A percentile compares a stretch with the other conserved stretches of the same genome.
These are phyloP conservation scores for Trichoderma atroviride DNA, from an alignment of 2,329 filamentous ascomycete species.

Conservation along the genomic window DNA sequence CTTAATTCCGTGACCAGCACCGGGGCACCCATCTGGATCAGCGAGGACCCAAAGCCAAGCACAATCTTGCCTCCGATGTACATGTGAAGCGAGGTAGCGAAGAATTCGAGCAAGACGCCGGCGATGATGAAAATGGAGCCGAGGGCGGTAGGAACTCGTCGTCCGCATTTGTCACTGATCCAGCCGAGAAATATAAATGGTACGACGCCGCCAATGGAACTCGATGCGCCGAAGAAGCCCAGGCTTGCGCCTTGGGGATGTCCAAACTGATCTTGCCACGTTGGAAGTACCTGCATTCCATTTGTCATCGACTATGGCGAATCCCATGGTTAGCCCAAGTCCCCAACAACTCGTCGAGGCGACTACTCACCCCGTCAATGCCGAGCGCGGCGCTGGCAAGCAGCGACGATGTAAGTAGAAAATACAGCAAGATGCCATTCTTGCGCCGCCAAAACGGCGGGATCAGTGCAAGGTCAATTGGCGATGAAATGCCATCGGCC, in stretches of 20 bases:
- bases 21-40: slow-evolving; percentile 47
- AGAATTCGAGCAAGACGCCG: slow-evolving; percentile 43
- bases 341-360: not conserved
- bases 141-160: slow-evolving; percentile 40
- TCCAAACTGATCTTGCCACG: slow-evolving; percentile 44
- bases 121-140: slow-evolving; percentile 46
- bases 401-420: slow-evolving; percentile 47
- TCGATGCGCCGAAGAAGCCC: slow-evolving; percentile 45
- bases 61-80: slow-evolving; percentile 45
- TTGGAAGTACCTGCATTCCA: slow-evolving; percentile 43
- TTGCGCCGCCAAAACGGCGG: slow-evolving; percentile 43
- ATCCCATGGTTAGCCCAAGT: not conserved
- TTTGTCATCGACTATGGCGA: slow-evolving; percentile 43
- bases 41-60: slow-evolving; percentile 41
- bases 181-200: slow-evolving; percentile 42
- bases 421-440: slow-evolving; percentile 48
- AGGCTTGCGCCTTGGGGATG: slow-evolving; percentile 43
- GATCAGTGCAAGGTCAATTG: slow-evolving; percentile 38
- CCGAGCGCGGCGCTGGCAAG: slow-evolving; percentile 47
- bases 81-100: slow-evolving; percentile 41
- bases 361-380: slow-evolving; percentile 45
- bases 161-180: slow-evolving; percentile 42
- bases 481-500: slow-evolving; percentile 37
- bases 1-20: slow-evolving; percentile 48
- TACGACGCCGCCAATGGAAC: slow-evolving; percentile 45